Percentiles rank a stretch among this genome's conserved stretches.
Conservation (phyloP, 352 stramenopile species). For the Blastocystis hominis region DNA sequence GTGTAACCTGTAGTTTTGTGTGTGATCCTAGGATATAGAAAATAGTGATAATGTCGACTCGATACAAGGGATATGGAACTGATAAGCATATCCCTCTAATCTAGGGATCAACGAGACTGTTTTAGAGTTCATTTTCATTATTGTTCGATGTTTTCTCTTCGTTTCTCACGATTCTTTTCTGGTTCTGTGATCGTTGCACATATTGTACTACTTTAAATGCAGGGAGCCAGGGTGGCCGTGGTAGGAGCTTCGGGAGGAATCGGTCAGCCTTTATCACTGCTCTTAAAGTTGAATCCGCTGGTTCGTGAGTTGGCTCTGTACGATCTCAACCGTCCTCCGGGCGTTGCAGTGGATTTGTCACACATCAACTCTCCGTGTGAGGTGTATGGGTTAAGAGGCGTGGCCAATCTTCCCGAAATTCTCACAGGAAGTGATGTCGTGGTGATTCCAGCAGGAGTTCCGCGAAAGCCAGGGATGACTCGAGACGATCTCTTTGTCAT, state of each 20-base stretch:
- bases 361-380: slow-evolving; percentile 61
- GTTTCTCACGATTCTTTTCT: background rate
- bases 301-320: slow-evolving; percentile 90
- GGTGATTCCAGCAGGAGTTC: slow-evolving; percentile 95
- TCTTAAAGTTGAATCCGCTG: slow-evolving; percentile 89
- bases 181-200: background rate
- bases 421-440: slow-evolving; percentile 82
- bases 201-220: background rate
- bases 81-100: background rate
- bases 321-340: slow-evolving; percentile 91
- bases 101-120: background rate
- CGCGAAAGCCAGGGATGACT: slow-evolving; percentile 92
- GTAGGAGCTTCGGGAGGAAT: slow-evolving; percentile 88
- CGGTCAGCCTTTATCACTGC: slow-evolving; percentile 90
- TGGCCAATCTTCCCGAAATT: slow-evolving; percentile 61
- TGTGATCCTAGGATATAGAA: background rate
- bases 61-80: background rate
- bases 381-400: slow-evolving; percentile 63
- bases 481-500: slow-evolving; percentile 87
- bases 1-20: background rate
- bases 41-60: background rate
- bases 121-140: background rate
- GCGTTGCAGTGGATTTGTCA: slow-evolving; percentile 87
- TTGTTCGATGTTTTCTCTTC: background rate
- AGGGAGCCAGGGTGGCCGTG: slow-evolving; percentile 61